phyloP scores from a whole-genome alignment of 805 yeast species.

The Cyberlindnera euphorbiiphila region DNA sequence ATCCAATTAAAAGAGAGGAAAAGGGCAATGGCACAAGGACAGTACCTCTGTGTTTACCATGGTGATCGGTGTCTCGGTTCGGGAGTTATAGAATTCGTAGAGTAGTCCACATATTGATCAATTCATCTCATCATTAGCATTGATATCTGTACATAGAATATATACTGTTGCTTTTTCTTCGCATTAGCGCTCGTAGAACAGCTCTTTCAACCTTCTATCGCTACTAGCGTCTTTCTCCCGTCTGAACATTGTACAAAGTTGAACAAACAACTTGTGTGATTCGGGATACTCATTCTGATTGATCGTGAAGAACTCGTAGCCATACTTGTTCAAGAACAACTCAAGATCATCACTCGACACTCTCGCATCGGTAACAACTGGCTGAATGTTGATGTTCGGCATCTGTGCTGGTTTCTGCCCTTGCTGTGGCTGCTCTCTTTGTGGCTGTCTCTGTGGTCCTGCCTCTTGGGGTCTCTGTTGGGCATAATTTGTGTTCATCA shows the following conservation, averaged over 20 bases:
- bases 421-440: background rate
- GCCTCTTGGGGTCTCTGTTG: background rate
- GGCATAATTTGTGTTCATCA: background rate
- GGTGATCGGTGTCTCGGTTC: constrained; percentile 67
- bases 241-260: constrained; percentile 7
- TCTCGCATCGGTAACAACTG: no score
- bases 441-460: constrained; percentile 2
- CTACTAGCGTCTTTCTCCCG: constrained; percentile 9
- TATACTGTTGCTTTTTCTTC: background rate
- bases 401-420: background rate
- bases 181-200: constrained; percentile 9
- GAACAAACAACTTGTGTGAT: constrained; percentile 6
- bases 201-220: constrained; percentile 15
- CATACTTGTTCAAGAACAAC: constrained; percentile 14
- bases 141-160: background rate
- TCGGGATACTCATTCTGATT: constrained; percentile 14
- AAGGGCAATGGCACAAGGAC: constrained; percentile 89
- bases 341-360: no score
- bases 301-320: constrained; percentile 8
- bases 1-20: constrained; percentile 43
- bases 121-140: no score
- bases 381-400: background rate
- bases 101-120: no score
- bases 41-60: constrained; percentile 69
- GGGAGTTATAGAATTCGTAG: constrained; percentile 36